phyloP scores from a whole-genome alignment of 371 early-diverging fungal species.

The Apophysomyces ossiformis region DNA sequence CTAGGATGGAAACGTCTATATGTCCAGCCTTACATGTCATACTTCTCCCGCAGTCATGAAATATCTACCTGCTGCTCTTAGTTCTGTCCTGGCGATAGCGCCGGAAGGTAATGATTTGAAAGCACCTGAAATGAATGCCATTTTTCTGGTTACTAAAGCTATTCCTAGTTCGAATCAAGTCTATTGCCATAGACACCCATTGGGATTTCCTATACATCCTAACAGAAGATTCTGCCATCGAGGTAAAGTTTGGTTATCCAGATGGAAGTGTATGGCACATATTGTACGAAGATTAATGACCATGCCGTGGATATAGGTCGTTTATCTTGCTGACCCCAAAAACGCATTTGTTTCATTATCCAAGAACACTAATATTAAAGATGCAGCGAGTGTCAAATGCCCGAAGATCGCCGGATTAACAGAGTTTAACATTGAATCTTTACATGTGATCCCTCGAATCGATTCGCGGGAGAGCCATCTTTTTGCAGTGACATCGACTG shows the following conservation, averaged over 20 bases:
- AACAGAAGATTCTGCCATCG: constrained; percentile 65
- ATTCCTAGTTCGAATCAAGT: constrained; percentile 43
- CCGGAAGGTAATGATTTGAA: neutral
- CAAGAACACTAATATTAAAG: constrained; percentile 47
- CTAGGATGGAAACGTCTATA: neutral
- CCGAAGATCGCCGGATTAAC: constrained; percentile 39
- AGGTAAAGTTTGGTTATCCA: constrained; percentile 43
- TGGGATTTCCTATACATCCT: constrained; percentile 77
- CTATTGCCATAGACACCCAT: constrained; percentile 69
- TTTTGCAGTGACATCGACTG: constrained; percentile 72
- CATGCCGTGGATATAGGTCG: constrained; percentile 15
- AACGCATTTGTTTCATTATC: constrained; percentile 39
- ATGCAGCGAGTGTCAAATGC: constrained; percentile 51
- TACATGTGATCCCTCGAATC: constrained; percentile 63
- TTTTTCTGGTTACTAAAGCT: constrained; percentile 2
- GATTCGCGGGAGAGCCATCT: constrained; percentile 71
- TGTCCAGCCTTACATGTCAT: neutral
- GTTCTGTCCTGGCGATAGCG: neutral
- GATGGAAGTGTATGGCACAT: no score
- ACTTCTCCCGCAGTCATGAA: neutral
- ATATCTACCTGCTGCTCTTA: neutral
- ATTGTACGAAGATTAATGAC: no score
- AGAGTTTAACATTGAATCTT: constrained; percentile 59
- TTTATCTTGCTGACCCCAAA: constrained; percentile 30
- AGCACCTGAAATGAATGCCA: neutral